phyloP scores from a whole-genome alignment of 345 rosid genomes.

The Gossypium arboreum region DNA sequence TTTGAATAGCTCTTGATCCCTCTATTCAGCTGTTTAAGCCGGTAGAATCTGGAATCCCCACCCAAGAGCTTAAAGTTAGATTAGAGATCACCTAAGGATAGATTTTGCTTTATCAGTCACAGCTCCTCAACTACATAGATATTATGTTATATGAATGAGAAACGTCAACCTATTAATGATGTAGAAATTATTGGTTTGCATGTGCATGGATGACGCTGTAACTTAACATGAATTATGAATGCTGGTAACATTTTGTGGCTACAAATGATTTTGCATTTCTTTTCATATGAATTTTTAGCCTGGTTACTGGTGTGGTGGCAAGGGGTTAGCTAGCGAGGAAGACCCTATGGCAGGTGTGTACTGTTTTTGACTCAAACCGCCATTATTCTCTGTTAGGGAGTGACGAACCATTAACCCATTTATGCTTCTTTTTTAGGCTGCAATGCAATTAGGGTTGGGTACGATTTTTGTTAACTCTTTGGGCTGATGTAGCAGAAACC shows the following conservation, averaged over 20 bases:
- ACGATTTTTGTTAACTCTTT: not conserved
- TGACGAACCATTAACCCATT: not conserved
- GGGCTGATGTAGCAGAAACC: not conserved
- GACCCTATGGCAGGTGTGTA: conserved; percentile 3
- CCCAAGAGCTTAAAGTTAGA: not conserved
- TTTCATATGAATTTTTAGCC: not conserved
- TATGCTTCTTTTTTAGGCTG: not conserved
- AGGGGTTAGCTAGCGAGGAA: not conserved
- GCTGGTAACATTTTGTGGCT: conserved; percentile 12
- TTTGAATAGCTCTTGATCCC: not conserved
- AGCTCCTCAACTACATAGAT: no score
- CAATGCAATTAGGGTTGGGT: not conserved
- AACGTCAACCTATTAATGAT: not conserved
- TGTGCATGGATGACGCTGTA: conserved; percentile 27
- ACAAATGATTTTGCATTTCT: not conserved
- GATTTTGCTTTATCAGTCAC: not conserved
- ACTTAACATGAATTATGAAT: conserved; percentile 14
- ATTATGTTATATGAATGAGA: no score
- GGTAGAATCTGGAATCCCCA: not conserved
- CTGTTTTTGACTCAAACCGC: conserved; percentile 16
- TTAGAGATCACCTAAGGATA: not conserved
- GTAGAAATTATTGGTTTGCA: conserved; percentile 11
- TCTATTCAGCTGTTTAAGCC: not conserved
- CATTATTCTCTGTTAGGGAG: conserved; percentile 22
- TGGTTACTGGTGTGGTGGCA: not conserved